phyloP scores from a whole-genome alignment of 1,284 basidiomycete species.

The Austroboletus rostrupii region DNA sequence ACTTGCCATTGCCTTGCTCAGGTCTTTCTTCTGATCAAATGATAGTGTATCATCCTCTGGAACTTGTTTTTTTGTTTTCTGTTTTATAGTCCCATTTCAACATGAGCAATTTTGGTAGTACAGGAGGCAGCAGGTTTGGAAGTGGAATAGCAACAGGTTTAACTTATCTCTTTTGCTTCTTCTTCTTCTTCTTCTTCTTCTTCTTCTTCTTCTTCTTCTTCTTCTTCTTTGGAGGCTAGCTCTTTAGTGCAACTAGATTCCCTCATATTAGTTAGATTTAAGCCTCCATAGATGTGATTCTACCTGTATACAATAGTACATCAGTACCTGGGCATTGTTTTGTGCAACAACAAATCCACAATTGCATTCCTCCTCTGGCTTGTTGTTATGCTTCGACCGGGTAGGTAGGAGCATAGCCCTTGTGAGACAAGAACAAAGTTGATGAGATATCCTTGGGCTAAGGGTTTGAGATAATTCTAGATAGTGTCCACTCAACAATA shows the following conservation, averaged over 20 bases:
- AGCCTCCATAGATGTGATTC: slow-evolving; percentile 67
- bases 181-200: slow-evolving; percentile 61
- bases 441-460: too few relatives aligned
- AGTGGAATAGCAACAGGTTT: slow-evolving; percentile 53
- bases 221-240: slow-evolving; percentile 50
- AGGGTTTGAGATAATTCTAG: too few relatives aligned
- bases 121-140: slow-evolving; percentile 53
- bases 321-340: slow-evolving; percentile 10
- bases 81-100: slow-evolving; percentile 42
- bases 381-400: too few relatives aligned
- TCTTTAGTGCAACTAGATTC: slow-evolving; percentile 60
- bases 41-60: slow-evolving; percentile 72
- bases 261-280: slow-evolving; percentile 71
- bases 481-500: too few relatives aligned
- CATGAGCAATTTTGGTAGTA: slow-evolving; percentile 36
- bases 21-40: slow-evolving; percentile 93
- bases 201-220: slow-evolving; percentile 66
- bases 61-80: slow-evolving; percentile 51
- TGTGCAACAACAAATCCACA: slow-evolving; percentile 42
- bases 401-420: too few relatives aligned
- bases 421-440: too few relatives aligned
- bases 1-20: slow-evolving; percentile 85
- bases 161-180: slow-evolving; percentile 60
- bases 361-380: slow-evolving; percentile 49
- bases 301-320: slow-evolving; percentile 39